Conservation (phyloP, 2,329 filamentous ascomycete species). For the Aureobasidium uvarum region DNA sequence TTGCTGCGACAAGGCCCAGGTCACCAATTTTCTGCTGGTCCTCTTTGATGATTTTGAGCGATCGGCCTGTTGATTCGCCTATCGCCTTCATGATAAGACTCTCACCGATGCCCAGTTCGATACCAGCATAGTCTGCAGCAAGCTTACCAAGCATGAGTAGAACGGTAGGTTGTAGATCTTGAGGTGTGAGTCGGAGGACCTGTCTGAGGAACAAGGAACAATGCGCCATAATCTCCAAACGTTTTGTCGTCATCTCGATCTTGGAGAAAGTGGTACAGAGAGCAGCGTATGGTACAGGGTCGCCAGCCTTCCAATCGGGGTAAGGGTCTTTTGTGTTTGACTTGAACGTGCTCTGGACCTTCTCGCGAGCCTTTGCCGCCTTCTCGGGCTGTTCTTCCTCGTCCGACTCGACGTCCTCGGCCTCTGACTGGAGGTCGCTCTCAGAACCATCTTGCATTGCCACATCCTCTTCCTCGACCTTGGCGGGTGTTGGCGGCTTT, state of each 20-base stretch:
- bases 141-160: constrained; percentile 98
- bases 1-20: constrained; percentile 88
- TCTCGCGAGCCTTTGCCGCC: constrained; percentile 72
- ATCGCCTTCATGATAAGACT: constrained; percentile 99
- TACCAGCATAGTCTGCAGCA: constrained; percentile 91
- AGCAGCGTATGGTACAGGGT: constrained; percentile 89
- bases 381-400: constrained; percentile 66
- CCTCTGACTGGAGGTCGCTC: constrained; percentile 30
- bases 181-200: constrained; percentile 85
- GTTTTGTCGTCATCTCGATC: constrained; percentile 91
- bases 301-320: constrained; percentile 87
- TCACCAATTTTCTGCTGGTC: constrained; percentile 97
- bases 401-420: constrained; percentile 47
- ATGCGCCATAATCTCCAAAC: constrained; percentile 81
- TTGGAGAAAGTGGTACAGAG: constrained; percentile 93
- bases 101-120: constrained; percentile 97
- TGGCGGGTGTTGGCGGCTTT: constrained; percentile 12
- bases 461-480: constrained; percentile 31
- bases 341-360: constrained; percentile 73
- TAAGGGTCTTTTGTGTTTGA: constrained; percentile 73
- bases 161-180: constrained; percentile 82
- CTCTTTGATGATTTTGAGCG: constrained; percentile 82
- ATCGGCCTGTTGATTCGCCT: constrained; percentile 88
- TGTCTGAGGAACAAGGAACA: constrained; percentile 90
- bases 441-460: constrained; percentile 29